A percentile compares a stretch with the other conserved stretches of the same genome.
These are phyloP conservation scores for Debaryomyces tyrocola DNA, from an alignment of 805 yeast genomes.

Conservation along the genomic window DNA sequence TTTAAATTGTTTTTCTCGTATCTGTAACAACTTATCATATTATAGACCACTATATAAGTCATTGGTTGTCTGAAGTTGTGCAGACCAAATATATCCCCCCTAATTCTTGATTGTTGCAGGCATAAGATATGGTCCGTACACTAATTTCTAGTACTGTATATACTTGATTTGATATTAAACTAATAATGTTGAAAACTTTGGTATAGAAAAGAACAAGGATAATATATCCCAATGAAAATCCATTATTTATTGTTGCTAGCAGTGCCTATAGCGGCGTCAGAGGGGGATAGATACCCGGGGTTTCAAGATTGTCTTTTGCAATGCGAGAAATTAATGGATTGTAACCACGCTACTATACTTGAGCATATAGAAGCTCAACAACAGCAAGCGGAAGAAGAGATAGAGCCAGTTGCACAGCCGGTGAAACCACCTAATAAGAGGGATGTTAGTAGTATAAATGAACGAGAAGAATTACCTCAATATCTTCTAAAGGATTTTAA, in stretches of 20 bases:
- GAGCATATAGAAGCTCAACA: conserved; percentile 10
- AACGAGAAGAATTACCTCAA: neutral
- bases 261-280: conserved; percentile 17
- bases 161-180: no score
- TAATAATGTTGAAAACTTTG: no score
- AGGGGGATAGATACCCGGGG: conserved; percentile 34
- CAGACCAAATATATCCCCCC: no score
- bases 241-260: neutral
- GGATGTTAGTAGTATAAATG: neutral
- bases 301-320: conserved; percentile 22
- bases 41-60: no score
- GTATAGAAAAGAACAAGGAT: neutral
- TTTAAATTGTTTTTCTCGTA: no score
- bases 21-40: no score
- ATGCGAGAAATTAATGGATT: conserved; percentile 21
- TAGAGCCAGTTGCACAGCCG: neutral
- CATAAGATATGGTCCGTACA: neutral
- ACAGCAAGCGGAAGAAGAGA: conserved; percentile 5
- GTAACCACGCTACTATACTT: conserved; percentile 12
- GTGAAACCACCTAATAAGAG: neutral
- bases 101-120: neutral
- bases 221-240: neutral
- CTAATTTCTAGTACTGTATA: neutral
- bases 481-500: conserved; percentile 8
- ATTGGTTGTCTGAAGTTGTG: no score